phyloP scores from a whole-genome alignment of 768 basidiomycete genomes.

The Phanerochaete carnosa region DNA sequence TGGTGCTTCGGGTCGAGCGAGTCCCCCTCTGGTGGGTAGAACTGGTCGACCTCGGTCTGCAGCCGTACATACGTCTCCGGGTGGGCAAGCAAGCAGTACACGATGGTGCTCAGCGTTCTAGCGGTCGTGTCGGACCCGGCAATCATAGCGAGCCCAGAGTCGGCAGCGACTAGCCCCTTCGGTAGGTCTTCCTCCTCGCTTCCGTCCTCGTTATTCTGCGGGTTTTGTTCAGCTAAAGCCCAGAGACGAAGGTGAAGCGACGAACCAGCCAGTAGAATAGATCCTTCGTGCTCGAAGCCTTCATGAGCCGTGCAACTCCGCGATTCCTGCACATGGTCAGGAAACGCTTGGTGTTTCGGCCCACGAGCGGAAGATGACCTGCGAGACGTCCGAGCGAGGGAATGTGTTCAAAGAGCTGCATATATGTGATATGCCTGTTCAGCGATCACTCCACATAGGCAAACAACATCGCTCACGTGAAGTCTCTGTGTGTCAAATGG shows the following conservation, averaged over 20 bases:
- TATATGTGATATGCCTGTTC: background rate
- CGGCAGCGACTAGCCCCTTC: constrained; percentile 33
- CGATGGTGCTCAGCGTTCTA: constrained; percentile 33
- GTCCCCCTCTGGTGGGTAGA: constrained; percentile 34
- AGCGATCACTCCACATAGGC: no score
- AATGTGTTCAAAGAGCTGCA: background rate
- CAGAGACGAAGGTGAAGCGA: background rate
- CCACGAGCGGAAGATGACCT: background rate
- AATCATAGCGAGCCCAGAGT: constrained; percentile 38
- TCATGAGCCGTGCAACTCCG: constrained; percentile 1
- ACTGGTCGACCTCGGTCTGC: constrained; percentile 37
- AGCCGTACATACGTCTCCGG: constrained; percentile 32
- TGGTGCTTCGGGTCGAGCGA: constrained; percentile 9
- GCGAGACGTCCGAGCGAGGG: constrained; percentile 4
- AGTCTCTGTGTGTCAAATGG: background rate
- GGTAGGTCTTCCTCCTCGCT: constrained; percentile 33
- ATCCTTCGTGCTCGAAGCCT: constrained; percentile 38
- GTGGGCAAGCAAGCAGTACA: constrained; percentile 32
- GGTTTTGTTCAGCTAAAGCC: background rate
- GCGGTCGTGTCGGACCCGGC: constrained; percentile 47
- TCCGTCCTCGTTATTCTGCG: constrained; percentile 39
- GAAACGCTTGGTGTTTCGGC: background rate
- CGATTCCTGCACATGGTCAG: background rate
- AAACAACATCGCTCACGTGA: background rate
- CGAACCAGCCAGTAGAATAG: constrained; percentile 42